Evolutionary conservation across 2,329 filamentous ascomycete species (phyloP).

Genomic region (Coniochaeta ligniaria): DNA sequence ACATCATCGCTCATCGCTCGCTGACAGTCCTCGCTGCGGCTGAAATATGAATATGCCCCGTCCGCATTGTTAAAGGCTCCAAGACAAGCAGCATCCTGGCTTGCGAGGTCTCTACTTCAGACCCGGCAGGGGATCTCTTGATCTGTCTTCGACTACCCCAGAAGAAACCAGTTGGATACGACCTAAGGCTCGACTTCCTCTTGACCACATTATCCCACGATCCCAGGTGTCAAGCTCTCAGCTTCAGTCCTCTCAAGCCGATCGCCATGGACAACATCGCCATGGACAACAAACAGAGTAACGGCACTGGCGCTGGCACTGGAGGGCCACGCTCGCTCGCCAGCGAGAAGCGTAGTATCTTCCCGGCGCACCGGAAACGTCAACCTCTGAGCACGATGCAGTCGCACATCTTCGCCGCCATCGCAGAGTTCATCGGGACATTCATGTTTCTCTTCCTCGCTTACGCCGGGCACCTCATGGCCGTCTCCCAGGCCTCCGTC

Average conservation of each 20-base stretch:
- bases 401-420: conserved; percentile 27
- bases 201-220: background rate
- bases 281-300: background rate
- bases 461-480: conserved; percentile 17
- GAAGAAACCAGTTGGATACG: background rate
- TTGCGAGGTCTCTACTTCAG: background rate
- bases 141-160: background rate
- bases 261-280: background rate
- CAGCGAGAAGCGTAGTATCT: background rate
- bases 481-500: conserved; percentile 16
- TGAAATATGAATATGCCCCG: background rate
- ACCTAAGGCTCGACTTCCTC: background rate
- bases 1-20: background rate
- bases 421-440: conserved; percentile 45
- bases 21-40: background rate
- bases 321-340: background rate
- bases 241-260: background rate
- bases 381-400: background rate
- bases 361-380: background rate
- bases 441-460: conserved; percentile 42
- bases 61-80: background rate
- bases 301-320: background rate
- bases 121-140: background rate
- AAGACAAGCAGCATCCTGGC: background rate
- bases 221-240: background rate